Conservation (phyloP, 2,329 filamentous ascomycete species). For the Apiospora hydei region DNA sequence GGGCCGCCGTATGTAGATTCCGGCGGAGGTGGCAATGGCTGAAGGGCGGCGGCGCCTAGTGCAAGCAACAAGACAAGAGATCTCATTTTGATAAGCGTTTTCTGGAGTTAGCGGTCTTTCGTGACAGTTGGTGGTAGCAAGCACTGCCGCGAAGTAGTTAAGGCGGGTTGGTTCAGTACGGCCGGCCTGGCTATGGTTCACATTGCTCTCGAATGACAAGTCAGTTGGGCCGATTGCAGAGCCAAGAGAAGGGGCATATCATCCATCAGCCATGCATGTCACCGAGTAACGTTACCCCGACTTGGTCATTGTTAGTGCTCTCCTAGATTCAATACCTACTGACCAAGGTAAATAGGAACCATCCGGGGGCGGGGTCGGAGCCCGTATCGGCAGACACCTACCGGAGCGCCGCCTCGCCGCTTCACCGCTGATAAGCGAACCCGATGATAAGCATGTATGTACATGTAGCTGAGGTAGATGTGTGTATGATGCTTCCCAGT, state of each 20-base stretch:
- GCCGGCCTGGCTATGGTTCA: not conserved
- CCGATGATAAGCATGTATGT: not conserved
- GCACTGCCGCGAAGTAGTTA: not conserved
- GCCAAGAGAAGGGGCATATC: not conserved
- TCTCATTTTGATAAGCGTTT: not conserved
- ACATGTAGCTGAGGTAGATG: not conserved
- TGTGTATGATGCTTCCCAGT: too few relatives aligned
- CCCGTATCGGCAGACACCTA: conserved; percentile 13
- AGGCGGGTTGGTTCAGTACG: not conserved
- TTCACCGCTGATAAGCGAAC: conserved; percentile 8
- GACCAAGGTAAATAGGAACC: too few relatives aligned
- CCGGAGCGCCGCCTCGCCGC: conserved; percentile 7
- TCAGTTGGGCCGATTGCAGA: not conserved
- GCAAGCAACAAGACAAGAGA: not conserved
- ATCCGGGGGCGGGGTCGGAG: conserved; percentile 2
- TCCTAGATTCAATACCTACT: too few relatives aligned
- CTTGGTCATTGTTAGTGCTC: not conserved
- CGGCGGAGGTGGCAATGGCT: conserved; percentile 14
- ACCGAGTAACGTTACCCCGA: conserved; percentile 4
- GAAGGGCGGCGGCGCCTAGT: not conserved
- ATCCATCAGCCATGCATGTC: too few relatives aligned
- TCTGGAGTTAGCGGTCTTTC: not conserved
- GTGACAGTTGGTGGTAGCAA: not conserved
- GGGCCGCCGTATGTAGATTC: not conserved
- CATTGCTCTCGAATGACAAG: not conserved